Base-by-base conservation (phyloP, 768 basidiomycete genomes). In the Lactarius evosmus region DNA sequence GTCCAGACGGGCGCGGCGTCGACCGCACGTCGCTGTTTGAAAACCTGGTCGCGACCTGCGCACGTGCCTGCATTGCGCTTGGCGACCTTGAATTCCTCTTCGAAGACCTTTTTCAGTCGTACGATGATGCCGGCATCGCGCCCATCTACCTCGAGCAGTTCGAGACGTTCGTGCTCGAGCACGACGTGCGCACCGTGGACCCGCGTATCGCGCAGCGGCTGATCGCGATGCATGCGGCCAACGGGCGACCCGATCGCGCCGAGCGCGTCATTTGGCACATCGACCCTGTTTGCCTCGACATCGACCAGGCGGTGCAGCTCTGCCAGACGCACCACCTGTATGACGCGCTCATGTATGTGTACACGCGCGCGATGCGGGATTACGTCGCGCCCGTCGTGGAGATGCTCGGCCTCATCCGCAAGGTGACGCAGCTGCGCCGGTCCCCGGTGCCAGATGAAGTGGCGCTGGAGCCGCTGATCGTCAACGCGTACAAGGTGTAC, bases 251-350 rank as follows among this genome's bases (percentile, higher is more conserved):
- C 8, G 89, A 91, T 55, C 79, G 85, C 3, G 91, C 89, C 1
- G 95, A 99, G 74, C 84, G 85, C 33, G 79, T 98, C 61, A 96
- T 99, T 60, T 98, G 95, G 94, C 93, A 96, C 72, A 93, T 98
- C 67, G 92, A 97, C 69, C 94, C 96, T 1, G 77, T 83, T 2
- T 92, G 88, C 69, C 77, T 99, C 63, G 97, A 99, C 71, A 87
- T 98, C 75, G 91, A 98, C 71, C 96, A 98, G 75, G 89, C 89
- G 5, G 89, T 98, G 67, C 81, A 75, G 29, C 80, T 99, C 5
- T 99, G 97, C 71, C 89, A 93, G 73, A 81, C 76, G 62, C 83
- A 94, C 71, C 82, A 82, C 30, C 83, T 98, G 5, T 97, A 93
- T 77, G 96, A 98, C 70, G 95, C 96, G 0, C 82, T 98, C 62